phyloP scores from a whole-genome alignment of 495 filamentous ascomycete species.

The Aspergillus nidulans region DNA sequence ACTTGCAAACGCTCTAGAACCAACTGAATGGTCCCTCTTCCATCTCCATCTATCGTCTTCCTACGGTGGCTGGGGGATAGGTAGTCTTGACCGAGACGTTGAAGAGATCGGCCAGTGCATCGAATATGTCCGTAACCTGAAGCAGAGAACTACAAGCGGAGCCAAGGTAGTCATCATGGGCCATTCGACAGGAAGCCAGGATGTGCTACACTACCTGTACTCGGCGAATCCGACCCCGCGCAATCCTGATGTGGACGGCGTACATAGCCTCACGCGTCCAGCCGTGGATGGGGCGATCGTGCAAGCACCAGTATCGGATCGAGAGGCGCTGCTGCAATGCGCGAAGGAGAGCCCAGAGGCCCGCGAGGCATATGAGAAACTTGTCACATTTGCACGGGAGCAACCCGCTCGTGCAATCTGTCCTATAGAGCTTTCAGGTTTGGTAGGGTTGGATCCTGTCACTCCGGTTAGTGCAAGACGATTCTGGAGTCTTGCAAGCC shows the following conservation, averaged over 20 bases:
- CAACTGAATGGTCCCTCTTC: constrained; percentile 57
- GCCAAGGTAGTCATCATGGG: constrained; percentile 79
- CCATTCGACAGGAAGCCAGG: constrained; percentile 84
- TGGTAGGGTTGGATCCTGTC: constrained; percentile 42
- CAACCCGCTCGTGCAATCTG: constrained; percentile 48
- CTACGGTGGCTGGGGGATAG: constrained; percentile 70
- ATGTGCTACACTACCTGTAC: constrained; percentile 72
- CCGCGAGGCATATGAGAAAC: constrained; percentile 42
- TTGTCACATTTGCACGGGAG: constrained; percentile 47
- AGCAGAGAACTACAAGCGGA: constrained; percentile 16
- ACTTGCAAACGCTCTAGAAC: constrained; percentile 54
- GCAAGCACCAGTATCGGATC: constrained; percentile 76
- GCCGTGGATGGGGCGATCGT: constrained; percentile 74
- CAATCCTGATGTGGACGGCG: constrained; percentile 22
- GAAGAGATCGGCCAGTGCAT: constrained; percentile 68
- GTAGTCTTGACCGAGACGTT: constrained; percentile 64
- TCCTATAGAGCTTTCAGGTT: constrained; percentile 43
- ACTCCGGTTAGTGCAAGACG: constrained; percentile 54
- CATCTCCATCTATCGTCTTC: constrained; percentile 58
- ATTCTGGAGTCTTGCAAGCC: constrained; percentile 62
- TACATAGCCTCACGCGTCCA: constrained; percentile 29
- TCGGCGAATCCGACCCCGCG: constrained; percentile 28
- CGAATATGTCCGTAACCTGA: constrained; percentile 55
- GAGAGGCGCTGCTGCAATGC: constrained; percentile 54
- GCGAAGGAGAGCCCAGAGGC: constrained; percentile 25